phyloP scores from a whole-genome alignment of 23 red algal genomes.

The Gracilaria domingensis region DNA sequence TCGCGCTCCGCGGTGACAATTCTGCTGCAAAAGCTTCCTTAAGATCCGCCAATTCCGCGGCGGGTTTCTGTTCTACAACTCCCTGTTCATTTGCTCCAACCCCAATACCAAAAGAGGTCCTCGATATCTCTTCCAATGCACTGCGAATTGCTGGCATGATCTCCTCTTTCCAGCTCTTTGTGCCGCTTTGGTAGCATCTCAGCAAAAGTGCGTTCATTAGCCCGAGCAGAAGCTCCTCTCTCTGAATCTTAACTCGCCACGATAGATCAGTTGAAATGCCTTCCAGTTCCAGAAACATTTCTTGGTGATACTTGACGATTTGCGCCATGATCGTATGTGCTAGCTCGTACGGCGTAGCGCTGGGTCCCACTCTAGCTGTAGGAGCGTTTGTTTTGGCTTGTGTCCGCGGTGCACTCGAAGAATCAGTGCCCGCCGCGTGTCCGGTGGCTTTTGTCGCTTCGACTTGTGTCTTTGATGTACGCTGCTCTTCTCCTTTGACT shows the following conservation, averaged over 20 bases:
- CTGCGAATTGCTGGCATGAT: slow-evolving; percentile 73
- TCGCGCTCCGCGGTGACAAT: slow-evolving; percentile 89
- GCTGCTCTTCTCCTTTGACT: neutral
- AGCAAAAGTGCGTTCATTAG: slow-evolving; percentile 93
- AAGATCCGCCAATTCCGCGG: slow-evolving; percentile 78
- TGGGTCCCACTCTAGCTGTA: neutral
- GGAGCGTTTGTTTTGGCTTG: neutral
- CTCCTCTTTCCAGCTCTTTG: slow-evolving; percentile 60
- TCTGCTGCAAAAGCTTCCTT: slow-evolving; percentile 95
- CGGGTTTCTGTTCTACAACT: slow-evolving; percentile 36
- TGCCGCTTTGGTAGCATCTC: slow-evolving; percentile 79
- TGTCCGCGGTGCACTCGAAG: neutral
- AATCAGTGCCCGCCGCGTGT: neutral
- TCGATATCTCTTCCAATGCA: slow-evolving; percentile 91
- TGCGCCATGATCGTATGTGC: slow-evolving; percentile 89
- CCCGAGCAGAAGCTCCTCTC: slow-evolving; percentile 89
- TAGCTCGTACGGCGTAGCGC: slow-evolving; percentile 71
- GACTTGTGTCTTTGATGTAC: neutral
- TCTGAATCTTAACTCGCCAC: slow-evolving; percentile 77
- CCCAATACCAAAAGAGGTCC: slow-evolving; percentile 92
- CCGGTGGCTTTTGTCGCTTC: neutral
- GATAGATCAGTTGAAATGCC: slow-evolving; percentile 75
- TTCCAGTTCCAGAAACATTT: slow-evolving; percentile 88
- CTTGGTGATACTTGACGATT: slow-evolving; percentile 72
- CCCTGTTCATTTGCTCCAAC: neutral